Percentiles rank a stretch among this genome's conserved stretches.
Evolutionary conservation across 129 eudicot species (phyloP).

Genomic region (Artemisia tridentata): DNA sequence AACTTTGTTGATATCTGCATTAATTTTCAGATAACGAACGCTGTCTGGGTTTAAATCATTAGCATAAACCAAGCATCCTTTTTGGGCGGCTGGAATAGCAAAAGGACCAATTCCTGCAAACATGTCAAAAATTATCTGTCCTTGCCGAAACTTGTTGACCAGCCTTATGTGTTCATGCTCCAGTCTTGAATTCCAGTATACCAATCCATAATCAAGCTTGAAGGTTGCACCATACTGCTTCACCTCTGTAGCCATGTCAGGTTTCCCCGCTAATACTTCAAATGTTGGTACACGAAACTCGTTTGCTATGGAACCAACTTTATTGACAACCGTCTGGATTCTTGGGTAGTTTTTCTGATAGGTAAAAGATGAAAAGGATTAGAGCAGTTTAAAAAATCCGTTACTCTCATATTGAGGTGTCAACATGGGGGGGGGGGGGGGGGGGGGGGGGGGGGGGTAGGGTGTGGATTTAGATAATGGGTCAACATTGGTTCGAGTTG

Average conservation of each 20-base stretch:
- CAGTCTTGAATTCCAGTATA: conserved; percentile 96
- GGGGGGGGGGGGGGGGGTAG: not conserved
- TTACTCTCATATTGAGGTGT: not conserved
- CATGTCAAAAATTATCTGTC: conserved; percentile 90
- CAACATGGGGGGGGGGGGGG: not conserved
- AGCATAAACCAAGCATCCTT: conserved; percentile 89
- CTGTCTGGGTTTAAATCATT: conserved; percentile 97
- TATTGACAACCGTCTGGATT: conserved; percentile 84
- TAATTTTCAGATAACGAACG: conserved; percentile 63
- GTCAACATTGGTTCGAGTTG: too few species aligned
- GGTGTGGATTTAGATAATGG: too few species aligned
- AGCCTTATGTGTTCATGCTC: conserved; percentile 93
- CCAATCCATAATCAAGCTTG: conserved; percentile 92
- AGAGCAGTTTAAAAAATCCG: not conserved
- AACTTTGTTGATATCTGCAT: conserved; percentile 86
- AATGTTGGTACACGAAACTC: conserved; percentile 97
- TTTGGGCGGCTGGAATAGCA: conserved; percentile 96
- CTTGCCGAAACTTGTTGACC: conserved; percentile 63
- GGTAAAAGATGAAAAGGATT: conserved; percentile 9
- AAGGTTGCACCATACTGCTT: conserved; percentile 95
- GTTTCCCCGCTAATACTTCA: conserved; percentile 80
- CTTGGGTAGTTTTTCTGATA: conserved; percentile 85
- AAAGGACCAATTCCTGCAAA: conserved; percentile 99
- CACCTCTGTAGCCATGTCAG: conserved; percentile 87
- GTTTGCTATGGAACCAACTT: conserved; percentile 80